phyloP scores from a whole-genome alignment of 352 stramenopile species.

The Stramenopiles sp. region DNA sequence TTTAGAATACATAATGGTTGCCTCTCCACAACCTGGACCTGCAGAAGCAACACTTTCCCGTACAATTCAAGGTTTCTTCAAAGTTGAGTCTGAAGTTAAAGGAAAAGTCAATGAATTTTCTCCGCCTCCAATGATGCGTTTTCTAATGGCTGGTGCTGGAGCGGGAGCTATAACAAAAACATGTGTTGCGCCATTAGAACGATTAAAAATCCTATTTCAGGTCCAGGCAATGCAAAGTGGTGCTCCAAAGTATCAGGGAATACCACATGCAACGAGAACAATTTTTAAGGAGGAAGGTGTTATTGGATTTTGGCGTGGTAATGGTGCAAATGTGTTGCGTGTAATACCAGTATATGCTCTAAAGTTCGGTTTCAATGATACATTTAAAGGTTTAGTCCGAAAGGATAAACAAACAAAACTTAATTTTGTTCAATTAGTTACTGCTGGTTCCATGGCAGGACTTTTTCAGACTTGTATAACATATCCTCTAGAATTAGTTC shows the following conservation, averaged over 20 bases:
- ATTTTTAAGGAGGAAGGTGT: conserved; percentile 16
- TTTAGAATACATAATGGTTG: too few relatives aligned
- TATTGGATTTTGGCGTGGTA: conserved; percentile 14
- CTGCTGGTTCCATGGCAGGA: conserved; percentile 27
- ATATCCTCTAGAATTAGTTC: conserved; percentile 38
- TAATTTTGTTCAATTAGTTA: conserved; percentile 21
- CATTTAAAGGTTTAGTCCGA: conserved; percentile 35
- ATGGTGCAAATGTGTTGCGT: conserved; percentile 16
- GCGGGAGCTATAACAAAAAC: conserved; percentile 29
- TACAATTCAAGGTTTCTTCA: too few relatives aligned
- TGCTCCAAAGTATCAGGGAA: conserved; percentile 14
- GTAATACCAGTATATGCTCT: conserved; percentile 17
- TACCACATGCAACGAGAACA: conserved; percentile 12
- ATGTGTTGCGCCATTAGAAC: conserved; percentile 38
- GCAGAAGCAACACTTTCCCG: too few relatives aligned
- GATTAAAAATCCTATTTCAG: conserved; percentile 59
- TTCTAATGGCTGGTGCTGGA: too few relatives aligned
- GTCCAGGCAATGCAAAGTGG: conserved; percentile 18
- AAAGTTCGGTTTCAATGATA: conserved; percentile 35
- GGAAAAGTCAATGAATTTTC: too few relatives aligned
- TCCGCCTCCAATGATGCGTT: too few relatives aligned
- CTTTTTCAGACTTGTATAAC: conserved; percentile 39
- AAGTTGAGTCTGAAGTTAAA: too few relatives aligned
- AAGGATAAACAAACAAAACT: conserved; percentile 18
- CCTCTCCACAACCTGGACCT: too few relatives aligned